These are phyloP conservation scores for Leccinum sublutescens DNA, from an alignment of 768 basidiomycete genomes.

Conservation along the genomic window DNA sequence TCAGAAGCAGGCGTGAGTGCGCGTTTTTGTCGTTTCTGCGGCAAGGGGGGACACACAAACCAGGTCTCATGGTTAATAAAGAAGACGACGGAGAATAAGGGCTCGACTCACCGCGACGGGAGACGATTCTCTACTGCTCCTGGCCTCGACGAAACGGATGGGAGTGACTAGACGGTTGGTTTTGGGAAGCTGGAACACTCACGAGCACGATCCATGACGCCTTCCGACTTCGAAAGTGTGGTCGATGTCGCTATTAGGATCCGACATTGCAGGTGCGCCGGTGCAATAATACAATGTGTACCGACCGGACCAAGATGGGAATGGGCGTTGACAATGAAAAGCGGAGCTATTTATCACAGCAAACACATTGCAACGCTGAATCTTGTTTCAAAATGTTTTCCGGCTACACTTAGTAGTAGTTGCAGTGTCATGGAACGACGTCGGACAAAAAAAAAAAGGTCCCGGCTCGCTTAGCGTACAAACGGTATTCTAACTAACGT, in stretches of 20 bases:
- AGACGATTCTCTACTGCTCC: constrained; percentile 60
- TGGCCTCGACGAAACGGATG: constrained; percentile 23
- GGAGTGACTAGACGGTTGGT: constrained; percentile 4
- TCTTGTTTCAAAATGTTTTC: background rate
- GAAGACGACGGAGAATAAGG: background rate
- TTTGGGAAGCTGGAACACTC: constrained; percentile 15
- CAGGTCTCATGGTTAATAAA: background rate
- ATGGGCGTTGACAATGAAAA: background rate
- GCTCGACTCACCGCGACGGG: constrained; percentile 41
- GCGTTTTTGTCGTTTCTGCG: constrained; percentile 43
- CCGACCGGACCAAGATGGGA: background rate
- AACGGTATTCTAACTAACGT: background rate
- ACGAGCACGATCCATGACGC: constrained; percentile 37
- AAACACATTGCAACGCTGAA: constrained; percentile 9
- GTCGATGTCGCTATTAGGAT: constrained; percentile 27
- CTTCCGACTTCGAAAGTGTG: constrained; percentile 28
- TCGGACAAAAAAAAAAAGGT: background rate
- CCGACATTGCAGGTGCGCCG: constrained; percentile 3
- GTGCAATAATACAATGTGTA: background rate
- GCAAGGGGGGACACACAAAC: background rate
- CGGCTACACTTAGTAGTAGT: constrained; percentile 1
- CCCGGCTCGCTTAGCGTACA: background rate
- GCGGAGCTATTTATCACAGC: constrained; percentile 1
- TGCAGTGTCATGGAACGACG: no score
- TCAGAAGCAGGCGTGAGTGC: constrained; percentile 55